Evolutionary conservation across 73 alveolate species (phyloP).

Genomic region (Tetrahymena malaccensis): DNA sequence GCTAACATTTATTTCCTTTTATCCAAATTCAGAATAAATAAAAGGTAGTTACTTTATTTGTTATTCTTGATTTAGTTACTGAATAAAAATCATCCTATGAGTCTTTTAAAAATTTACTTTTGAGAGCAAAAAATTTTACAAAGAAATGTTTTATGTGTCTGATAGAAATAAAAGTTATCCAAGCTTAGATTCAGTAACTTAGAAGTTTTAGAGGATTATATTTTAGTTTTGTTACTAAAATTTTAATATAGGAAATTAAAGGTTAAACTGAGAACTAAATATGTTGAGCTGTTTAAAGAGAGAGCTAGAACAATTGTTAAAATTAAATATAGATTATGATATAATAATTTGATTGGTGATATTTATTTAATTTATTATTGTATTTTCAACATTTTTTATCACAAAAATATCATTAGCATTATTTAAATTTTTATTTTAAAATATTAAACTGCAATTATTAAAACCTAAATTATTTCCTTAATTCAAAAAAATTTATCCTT

Average conservation of each 20-base stretch:
- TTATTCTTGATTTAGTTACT: not conserved
- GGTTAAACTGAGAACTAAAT: not conserved
- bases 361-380: not conserved
- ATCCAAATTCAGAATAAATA: not conserved
- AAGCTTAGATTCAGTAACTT: not conserved
- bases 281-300: not conserved
- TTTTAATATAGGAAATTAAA: not conserved
- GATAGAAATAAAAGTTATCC: not conserved
- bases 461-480: not conserved
- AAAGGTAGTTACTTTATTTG: not conserved
- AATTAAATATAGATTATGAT: not conserved
- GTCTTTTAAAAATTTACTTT: no score
- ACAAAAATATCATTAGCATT: not conserved
- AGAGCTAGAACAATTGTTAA: not conserved
- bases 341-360: not conserved
- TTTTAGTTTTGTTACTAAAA: not conserved
- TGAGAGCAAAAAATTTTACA: no score
- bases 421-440: no score
- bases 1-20: not conserved
- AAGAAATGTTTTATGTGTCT: not conserved
- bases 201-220: not conserved
- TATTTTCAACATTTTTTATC: no score
- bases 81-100: not conserved
- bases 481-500: not conserved
- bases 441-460: not conserved